Evolutionary conservation across 2,329 filamentous ascomycete genomes (phyloP).

Genomic region (Dothistroma pini): DNA sequence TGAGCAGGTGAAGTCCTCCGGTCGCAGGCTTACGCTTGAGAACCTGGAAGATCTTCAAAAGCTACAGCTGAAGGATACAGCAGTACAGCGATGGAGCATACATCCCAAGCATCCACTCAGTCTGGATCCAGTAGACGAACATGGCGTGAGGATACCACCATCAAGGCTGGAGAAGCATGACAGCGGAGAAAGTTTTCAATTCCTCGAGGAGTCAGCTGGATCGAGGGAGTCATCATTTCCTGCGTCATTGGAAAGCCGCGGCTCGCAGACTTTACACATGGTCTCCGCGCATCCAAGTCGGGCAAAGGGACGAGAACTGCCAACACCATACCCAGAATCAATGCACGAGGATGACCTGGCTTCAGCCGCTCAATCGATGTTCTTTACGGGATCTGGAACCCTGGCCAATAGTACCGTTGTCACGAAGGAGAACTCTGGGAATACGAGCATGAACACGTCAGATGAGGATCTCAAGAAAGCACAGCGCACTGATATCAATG

Average conservation of each 20-base stretch:
- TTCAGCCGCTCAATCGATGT: slow-evolving; percentile 14
- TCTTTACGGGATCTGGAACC: slow-evolving; percentile 21
- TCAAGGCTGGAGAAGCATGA: slow-evolving; percentile 49
- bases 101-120: slow-evolving; percentile 27
- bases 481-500: slow-evolving; percentile 7
- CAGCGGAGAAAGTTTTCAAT: slow-evolving; percentile 59
- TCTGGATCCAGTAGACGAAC: slow-evolving; percentile 24
- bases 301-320: background rate
- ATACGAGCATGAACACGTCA: slow-evolving; percentile 12
- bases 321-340: slow-evolving; percentile 9
- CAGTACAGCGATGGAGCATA: slow-evolving; percentile 28
- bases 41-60: slow-evolving; percentile 26
- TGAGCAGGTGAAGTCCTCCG: slow-evolving; percentile 4
- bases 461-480: slow-evolving; percentile 9
- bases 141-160: slow-evolving; percentile 29
- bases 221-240: slow-evolving; percentile 54
- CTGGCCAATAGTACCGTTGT: slow-evolving; percentile 15
- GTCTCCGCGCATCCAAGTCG: slow-evolving; percentile 23
- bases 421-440: slow-evolving; percentile 14
- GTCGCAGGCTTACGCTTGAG: slow-evolving; percentile 20
- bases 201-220: slow-evolving; percentile 61
- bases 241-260: slow-evolving; percentile 44
- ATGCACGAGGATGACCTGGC: slow-evolving; percentile 7
- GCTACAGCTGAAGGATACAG: slow-evolving; percentile 18
- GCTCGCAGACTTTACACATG: slow-evolving; percentile 22